Percentiles rank a stretch among this genome's conserved stretches.
phyloP scores from a whole-genome alignment of 2,329 filamentous ascomycete genomes.

The Ceratocystis albifundus region DNA sequence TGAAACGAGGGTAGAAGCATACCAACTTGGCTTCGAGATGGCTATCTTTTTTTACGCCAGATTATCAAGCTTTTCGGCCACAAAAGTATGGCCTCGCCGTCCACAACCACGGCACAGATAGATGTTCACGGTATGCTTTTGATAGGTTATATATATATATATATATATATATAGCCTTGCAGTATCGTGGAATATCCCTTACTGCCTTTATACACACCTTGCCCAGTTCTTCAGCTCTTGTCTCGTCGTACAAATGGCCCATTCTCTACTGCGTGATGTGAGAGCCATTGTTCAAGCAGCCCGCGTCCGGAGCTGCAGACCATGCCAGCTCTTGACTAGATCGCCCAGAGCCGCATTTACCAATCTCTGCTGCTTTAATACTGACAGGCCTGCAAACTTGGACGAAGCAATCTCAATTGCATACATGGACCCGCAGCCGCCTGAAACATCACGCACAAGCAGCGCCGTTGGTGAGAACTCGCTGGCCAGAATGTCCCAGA shows the following conservation, averaged over 20 bases:
- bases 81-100: no score
- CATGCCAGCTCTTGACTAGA: slow-evolving; percentile 71
- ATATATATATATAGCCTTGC: no score
- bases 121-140: no score
- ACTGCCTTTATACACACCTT: no score
- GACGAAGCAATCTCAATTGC: slow-evolving; percentile 64
- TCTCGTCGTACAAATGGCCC: no score
- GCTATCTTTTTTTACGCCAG: not conserved
- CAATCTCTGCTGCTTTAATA: slow-evolving; percentile 73
- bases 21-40: not conserved
- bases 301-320: slow-evolving; percentile 66
- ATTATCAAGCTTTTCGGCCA: no score
- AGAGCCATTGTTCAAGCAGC: slow-evolving; percentile 30
- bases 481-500: slow-evolving; percentile 43
- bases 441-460: slow-evolving; percentile 66
- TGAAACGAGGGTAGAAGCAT: not conserved
- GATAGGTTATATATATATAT: no score
- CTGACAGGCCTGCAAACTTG: slow-evolving; percentile 55
- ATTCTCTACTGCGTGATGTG: not conserved
- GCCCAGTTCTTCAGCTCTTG: no score
- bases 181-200: not conserved
- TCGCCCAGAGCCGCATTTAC: slow-evolving; percentile 66
- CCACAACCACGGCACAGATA: no score
- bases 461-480: slow-evolving; percentile 43
- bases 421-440: slow-evolving; percentile 81